Evolutionary conservation across 1,139 yeast species (phyloP).

Genomic region (Saccharomyces hybrid): DNA sequence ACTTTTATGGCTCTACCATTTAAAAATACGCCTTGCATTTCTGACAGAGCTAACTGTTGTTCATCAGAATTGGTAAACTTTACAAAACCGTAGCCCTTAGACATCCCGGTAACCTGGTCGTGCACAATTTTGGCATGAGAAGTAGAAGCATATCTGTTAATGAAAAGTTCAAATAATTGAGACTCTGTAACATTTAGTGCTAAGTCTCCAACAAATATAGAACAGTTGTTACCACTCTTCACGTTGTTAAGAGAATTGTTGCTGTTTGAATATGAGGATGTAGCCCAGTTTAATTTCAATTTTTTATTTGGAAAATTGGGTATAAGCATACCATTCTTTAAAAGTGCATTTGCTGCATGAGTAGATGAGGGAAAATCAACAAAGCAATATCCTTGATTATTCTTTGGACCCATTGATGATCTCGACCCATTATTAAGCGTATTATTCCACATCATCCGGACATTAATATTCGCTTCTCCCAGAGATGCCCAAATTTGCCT

Average conservation of each 20-base stretch:
- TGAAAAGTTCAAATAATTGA: slow-evolving; percentile 58
- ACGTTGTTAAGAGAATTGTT: slow-evolving; percentile 28
- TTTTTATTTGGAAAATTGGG: slow-evolving; percentile 53
- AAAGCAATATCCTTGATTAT: slow-evolving; percentile 71
- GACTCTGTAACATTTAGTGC: slow-evolving; percentile 70
- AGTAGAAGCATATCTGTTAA: slow-evolving; percentile 53
- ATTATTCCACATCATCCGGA: slow-evolving; percentile 42
- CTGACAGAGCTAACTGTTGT: slow-evolving; percentile 54
- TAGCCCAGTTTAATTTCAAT: slow-evolving; percentile 68
- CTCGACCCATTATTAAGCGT: slow-evolving; percentile 23
- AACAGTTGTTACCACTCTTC: slow-evolving; percentile 37
- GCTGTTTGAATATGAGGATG: slow-evolving; percentile 46
- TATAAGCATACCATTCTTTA: slow-evolving; percentile 56
- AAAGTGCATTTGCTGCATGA: slow-evolving; percentile 59
- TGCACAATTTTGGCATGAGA: slow-evolving; percentile 66
- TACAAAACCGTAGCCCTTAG: slow-evolving; percentile 72
- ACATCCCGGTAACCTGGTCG: slow-evolving; percentile 65
- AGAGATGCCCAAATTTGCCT: slow-evolving; percentile 47
- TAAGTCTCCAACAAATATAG: slow-evolving; percentile 72
- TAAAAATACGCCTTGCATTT: slow-evolving; percentile 69
- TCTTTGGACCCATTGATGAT: slow-evolving; percentile 8
- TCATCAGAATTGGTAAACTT: slow-evolving; percentile 58
- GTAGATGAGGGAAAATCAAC: slow-evolving; percentile 56
- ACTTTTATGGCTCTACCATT: slow-evolving; percentile 71
- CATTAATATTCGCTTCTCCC: slow-evolving; percentile 36